A percentile compares a stretch with the other conserved stretches of the same genome.
Conservation (phyloP, 106 monocot genomes). For the Dendrobium chrysotoxum region DNA sequence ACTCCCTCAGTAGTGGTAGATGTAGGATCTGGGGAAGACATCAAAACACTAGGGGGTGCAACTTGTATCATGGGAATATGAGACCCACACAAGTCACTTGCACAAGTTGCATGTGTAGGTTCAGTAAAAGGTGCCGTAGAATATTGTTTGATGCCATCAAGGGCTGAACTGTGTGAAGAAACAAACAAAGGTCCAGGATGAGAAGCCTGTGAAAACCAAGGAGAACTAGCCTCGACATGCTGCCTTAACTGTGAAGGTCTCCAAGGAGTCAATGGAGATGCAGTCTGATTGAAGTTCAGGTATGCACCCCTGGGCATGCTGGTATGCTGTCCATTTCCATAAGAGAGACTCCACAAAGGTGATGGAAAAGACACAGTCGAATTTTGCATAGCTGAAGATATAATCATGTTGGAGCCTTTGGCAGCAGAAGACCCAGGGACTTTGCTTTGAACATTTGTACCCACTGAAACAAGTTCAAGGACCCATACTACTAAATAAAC, state of each 20-base stretch:
- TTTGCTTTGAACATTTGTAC: conserved; percentile 42
- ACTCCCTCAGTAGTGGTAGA: conserved; percentile 14
- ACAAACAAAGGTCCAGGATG: conserved; percentile 32
- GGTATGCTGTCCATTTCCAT: conserved; percentile 20
- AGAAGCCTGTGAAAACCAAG: conserved; percentile 36
- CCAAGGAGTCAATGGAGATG: conserved; percentile 45
- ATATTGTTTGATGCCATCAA: conserved; percentile 8
- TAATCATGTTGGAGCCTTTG: conserved; percentile 28
- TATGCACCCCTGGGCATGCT: conserved; percentile 31
- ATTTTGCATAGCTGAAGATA: conserved; percentile 2
- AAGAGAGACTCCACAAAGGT: conserved; percentile 36
- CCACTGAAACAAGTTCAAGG: conserved; percentile 27
- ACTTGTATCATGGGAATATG: conserved; percentile 24
- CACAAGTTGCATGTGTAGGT: conserved; percentile 28
- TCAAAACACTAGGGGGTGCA: conserved; percentile 30
- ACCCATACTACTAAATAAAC: neutral
- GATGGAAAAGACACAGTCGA: conserved; percentile 36
- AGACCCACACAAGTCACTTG: conserved; percentile 28
- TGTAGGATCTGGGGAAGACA: conserved; percentile 10
- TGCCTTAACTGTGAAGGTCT: conserved; percentile 46
- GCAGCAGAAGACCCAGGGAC: conserved; percentile 13
- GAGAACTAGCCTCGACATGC: conserved; percentile 20
- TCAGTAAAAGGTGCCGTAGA: conserved; percentile 29
- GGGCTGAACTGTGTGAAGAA: conserved; percentile 26
- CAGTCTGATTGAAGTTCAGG: conserved; percentile 41